Evolutionary conservation across 2,329 filamentous ascomycete species (phyloP).

Genomic region (Fusarium sp.): DNA sequence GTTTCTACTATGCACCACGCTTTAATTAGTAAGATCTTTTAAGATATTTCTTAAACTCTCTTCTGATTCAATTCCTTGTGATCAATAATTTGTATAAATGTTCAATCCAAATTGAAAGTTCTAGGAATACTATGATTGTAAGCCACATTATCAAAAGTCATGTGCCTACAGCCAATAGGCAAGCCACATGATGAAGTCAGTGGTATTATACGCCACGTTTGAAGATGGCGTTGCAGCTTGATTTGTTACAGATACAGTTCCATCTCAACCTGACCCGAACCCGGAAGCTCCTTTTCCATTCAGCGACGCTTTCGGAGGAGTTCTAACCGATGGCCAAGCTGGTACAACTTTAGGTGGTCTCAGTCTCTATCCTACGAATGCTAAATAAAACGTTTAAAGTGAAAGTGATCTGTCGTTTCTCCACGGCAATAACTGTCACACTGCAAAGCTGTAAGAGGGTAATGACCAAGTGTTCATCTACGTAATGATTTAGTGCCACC

Average conservation of each 20-base stretch:
- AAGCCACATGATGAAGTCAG: conserved; percentile 43
- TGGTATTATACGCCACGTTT: conserved; percentile 18
- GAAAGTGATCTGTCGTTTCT: not conserved
- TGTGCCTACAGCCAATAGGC: conserved; percentile 17
- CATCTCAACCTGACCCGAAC: not conserved
- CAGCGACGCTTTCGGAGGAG: not conserved
- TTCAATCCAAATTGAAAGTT: not conserved
- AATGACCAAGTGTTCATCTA: not conserved
- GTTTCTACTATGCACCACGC: not conserved
- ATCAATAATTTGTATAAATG: not conserved
- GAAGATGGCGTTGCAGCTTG: conserved; percentile 12
- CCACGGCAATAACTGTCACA: not conserved
- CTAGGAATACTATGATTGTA: not conserved
- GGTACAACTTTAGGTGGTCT: too few species aligned
- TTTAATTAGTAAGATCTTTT: not conserved
- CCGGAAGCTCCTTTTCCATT: not conserved
- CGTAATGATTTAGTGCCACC: not conserved
- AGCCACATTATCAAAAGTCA: conserved; percentile 36
- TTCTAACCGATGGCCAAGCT: not conserved
- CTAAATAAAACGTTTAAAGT: not conserved
- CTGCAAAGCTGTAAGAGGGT: not conserved
- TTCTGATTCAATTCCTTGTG: too few species aligned
- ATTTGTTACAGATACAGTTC: conserved; percentile 3
- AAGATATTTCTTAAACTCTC: not conserved
- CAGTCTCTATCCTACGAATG: too few species aligned